Base-by-base conservation (phyloP, 164 flowering plant genomes). In the Euptelea pleiosperma region DNA sequence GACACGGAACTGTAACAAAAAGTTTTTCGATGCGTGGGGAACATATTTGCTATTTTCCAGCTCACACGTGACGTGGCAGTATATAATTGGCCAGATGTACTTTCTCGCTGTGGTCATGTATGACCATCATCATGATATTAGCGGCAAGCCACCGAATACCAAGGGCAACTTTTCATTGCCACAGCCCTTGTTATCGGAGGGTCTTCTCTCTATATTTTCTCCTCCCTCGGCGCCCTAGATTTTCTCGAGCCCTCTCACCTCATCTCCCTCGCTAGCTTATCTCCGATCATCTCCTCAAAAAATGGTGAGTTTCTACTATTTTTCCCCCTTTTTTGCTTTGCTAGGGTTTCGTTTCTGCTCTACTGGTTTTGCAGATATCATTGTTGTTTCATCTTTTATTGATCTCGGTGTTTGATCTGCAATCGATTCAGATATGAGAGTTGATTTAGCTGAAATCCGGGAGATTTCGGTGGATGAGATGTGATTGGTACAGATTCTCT, bases 221-320 rank as follows among this genome's bases (percentile, higher is more conserved):
- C 46, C 18, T 19, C 21, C 8, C 19, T 21, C 19, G 8, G 3
- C 2, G 3, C 25, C 48, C 25, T 19, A 44, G 11, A 46, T 46
- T 46, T 22, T 46, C 50, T 46, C n/a, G n/a, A n/a, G n/a, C n/a
- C n/a, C 50, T 21, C 25, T 45, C 50, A 1, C 12, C 14, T 3
- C 0, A 18, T 21, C 12, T 12, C 14, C 47, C 12, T 21, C 11
- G 3, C 14, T 3, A 9, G 14, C 50, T 24, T n/a, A 26, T 21
- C 50, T 14, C 28, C 50, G 50, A 46, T 46, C 50, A 46, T 46
- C 50, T 25, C 16, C 50, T 24, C 50, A 46, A 46, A 15, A 46
- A 24, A 46, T 46, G 50, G 50, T 46, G 50, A 46, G 50, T 18
- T 26, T 22, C 8, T 4, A 10, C 14, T 46, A 4, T 1, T 45